A percentile compares a stretch with the other conserved stretches of the same genome.
phyloP scores from a whole-genome alignment of 768 basidiomycete species.

The Phlegmacium glaucopus region DNA sequence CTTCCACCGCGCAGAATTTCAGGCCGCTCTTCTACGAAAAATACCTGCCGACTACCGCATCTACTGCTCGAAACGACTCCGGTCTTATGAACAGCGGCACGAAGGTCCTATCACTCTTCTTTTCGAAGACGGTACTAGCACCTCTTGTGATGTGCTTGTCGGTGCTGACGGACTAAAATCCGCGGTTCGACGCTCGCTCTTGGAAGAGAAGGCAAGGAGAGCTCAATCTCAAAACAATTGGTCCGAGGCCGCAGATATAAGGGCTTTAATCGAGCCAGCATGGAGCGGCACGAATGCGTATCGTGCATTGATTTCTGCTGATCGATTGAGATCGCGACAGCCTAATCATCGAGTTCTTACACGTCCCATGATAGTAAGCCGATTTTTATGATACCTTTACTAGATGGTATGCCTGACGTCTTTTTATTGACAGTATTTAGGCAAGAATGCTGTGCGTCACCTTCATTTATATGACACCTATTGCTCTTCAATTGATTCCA shows the following conservation, averaged over 20 bases:
- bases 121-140: slow-evolving; percentile 60
- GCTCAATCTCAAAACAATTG: slow-evolving; percentile 30
- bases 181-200: slow-evolving; percentile 39
- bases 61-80: slow-evolving; percentile 56
- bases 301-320: slow-evolving; percentile 54
- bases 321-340: slow-evolving; percentile 35
- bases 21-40: slow-evolving; percentile 48
- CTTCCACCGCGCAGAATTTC: slow-evolving; percentile 70
- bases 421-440: slow-evolving; percentile 47
- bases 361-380: slow-evolving; percentile 45
- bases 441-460: slow-evolving; percentile 41
- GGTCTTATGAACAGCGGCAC: slow-evolving; percentile 46
- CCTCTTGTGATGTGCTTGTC: slow-evolving; percentile 62
- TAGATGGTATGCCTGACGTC: neutral
- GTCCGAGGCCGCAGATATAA: slow-evolving; percentile 36
- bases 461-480: neutral
- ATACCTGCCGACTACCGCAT: slow-evolving; percentile 44
- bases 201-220: slow-evolving; percentile 34
- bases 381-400: neutral
- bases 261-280: slow-evolving; percentile 44
- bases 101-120: slow-evolving; percentile 42
- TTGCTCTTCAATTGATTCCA: neutral
- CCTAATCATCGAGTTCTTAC: slow-evolving; percentile 48
- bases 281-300: slow-evolving; percentile 63
- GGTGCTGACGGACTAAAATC: slow-evolving; percentile 73